Base-by-base conservation (phyloP, 2,329 filamentous ascomycete species). In the Hortaea sp. region DNA sequence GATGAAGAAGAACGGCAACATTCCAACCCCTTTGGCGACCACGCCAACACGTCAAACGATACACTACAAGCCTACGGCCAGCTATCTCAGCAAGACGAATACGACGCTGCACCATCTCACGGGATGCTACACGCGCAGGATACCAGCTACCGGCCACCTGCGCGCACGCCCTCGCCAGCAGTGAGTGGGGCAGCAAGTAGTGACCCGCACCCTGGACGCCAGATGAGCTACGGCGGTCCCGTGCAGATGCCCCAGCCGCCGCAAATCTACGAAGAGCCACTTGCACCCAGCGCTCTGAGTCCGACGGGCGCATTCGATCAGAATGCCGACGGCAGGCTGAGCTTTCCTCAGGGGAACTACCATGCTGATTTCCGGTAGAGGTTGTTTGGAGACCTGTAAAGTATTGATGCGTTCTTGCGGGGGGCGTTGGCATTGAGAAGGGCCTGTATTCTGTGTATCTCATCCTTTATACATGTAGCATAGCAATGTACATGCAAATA, bases 161-260 rank as follows among this genome's bases (percentile, higher is more conserved):
- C 7, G 37, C 13, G 10, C 7, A 7, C 10, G 37, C 37, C 37
- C 7, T 27, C 9, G 37, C 37, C 9, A 35, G 9, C 9, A 9
- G 32, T 39, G 10, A 7, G 28, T 27, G 35, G 32, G 12, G 38
- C 38, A 20, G 40, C 31, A 34, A 42, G 63, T 60, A 27, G 32
- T 2, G 63, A 67, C n/a, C 64, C 63, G 12, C 67, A 69, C 49
- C 67, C 67, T 0, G 66, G 66, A 1, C 46, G 66, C 5, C 65
- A 65, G 7, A 46, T 66, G 28, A 66, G 65, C 44, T 68, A 63
- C 63, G 65, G 63, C 27, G 63, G 63, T 30, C 12, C 41, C 29
- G 30, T 35, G 11, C 42, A 70, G 1, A 39, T 44, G 10, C 45
- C 45, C 6, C 41, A 42, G 28, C 37, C 43, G n/a, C 43, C 50